phyloP scores from a whole-genome alignment of 1,284 basidiomycete species.

The Malassezia pachydermatis region DNA sequence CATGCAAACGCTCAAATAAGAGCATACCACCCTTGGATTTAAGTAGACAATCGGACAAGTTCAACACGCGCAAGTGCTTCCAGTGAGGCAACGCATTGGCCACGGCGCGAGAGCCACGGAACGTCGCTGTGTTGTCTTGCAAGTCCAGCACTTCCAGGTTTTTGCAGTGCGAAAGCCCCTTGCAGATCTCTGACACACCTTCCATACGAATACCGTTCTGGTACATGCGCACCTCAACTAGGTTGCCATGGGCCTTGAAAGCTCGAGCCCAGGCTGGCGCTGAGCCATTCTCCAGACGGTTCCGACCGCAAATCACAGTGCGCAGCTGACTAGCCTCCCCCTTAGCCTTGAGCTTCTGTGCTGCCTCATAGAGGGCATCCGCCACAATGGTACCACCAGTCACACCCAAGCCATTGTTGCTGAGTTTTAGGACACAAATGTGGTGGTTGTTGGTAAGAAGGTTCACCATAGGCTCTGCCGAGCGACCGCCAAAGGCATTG shows the following conservation, averaged over 20 bases:
- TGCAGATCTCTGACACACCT: slow-evolving; percentile 71
- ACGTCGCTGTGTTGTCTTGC: slow-evolving; percentile 88
- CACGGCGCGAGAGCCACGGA: slow-evolving; percentile 64
- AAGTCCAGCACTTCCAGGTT: slow-evolving; percentile 71
- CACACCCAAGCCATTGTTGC: slow-evolving; percentile 95
- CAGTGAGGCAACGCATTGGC: slow-evolving; percentile 60
- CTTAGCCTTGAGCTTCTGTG: slow-evolving; percentile 59
- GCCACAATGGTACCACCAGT: slow-evolving; percentile 78
- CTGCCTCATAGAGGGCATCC: slow-evolving; percentile 69
- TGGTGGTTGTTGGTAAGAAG: slow-evolving; percentile 53
- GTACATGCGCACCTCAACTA: slow-evolving; percentile 79
- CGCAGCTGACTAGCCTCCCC: slow-evolving; percentile 64
- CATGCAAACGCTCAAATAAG: slow-evolving; percentile 29
- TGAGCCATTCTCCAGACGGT: slow-evolving; percentile 83
- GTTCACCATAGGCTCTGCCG: slow-evolving; percentile 84
- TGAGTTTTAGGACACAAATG: slow-evolving; percentile 79
- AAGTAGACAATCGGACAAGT: slow-evolving; percentile 85
- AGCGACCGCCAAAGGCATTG: slow-evolving; percentile 92
- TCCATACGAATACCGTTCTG: slow-evolving; percentile 96
- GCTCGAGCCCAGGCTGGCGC: slow-evolving; percentile 75
- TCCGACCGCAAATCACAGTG: slow-evolving; percentile 81
- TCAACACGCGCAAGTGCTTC: slow-evolving; percentile 64
- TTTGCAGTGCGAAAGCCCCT: slow-evolving; percentile 62
- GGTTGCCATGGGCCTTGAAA: slow-evolving; percentile 66
- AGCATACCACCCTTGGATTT: slow-evolving; percentile 53